Conservation (phyloP, 768 basidiomycete species). For the Cystofilobasidium macerans region DNA sequence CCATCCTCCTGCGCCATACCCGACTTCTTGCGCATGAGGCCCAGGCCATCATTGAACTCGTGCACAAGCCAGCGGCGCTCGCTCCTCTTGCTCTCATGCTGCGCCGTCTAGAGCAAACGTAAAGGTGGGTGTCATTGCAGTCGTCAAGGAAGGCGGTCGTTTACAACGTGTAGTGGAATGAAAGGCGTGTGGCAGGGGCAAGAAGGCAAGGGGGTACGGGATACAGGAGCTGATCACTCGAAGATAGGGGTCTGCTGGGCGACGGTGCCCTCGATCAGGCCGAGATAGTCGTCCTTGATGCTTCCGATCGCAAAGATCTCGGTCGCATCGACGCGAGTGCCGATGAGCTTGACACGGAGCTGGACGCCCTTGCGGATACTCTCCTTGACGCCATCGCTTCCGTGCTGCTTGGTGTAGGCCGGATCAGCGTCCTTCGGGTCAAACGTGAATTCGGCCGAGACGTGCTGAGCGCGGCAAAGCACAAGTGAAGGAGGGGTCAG, state of each 20-base stretch:
- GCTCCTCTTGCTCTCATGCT: too few relatives aligned
- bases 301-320: conserved; percentile 97
- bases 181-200: neutral
- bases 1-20: too few relatives aligned
- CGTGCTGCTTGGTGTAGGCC: conserved; percentile 56
- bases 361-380: conserved; percentile 88
- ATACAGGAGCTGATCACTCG: neutral
- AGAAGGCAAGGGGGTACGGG: neutral
- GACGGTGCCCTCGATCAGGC: conserved; percentile 49
- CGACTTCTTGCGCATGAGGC: too few relatives aligned
- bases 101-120: too few relatives aligned
- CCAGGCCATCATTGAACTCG: too few relatives aligned
- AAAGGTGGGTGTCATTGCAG: neutral
- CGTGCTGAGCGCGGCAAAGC: conserved; percentile 22
- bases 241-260: too few relatives aligned
- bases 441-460: conserved; percentile 62
- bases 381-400: conserved; percentile 57
- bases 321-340: conserved; percentile 91
- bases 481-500: conserved; percentile 2
- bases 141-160: neutral
- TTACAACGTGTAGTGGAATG: neutral
- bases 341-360: conserved; percentile 92
- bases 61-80: too few relatives aligned
- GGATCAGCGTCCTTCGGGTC: conserved; percentile 97
- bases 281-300: conserved; percentile 95